Evolutionary conservation across 257 asterid species (phyloP).

Genomic region (Oldenlandia corymbosa): DNA sequence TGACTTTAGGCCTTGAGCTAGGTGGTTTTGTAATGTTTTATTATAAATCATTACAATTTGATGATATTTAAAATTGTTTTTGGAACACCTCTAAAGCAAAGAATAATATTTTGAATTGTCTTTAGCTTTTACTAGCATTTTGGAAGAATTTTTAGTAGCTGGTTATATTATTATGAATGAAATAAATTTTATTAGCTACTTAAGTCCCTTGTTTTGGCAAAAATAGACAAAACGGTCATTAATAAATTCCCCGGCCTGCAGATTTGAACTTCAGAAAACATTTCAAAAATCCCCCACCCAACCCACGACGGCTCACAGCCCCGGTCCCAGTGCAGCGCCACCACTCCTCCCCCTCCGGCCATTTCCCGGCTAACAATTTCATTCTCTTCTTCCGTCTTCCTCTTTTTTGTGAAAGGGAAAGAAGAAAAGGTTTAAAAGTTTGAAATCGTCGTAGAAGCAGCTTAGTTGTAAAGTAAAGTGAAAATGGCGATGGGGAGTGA

Average conservation of each 20-base stretch:
- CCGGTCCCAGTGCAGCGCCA: background rate
- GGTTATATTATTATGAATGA: too few species aligned
- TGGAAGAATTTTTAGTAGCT: too few species aligned
- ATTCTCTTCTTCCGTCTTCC: background rate
- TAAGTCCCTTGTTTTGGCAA: too few species aligned
- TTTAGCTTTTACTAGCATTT: too few species aligned
- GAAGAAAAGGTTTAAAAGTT: too few species aligned
- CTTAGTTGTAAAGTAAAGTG: background rate
- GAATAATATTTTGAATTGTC: too few species aligned
- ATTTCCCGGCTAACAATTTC: background rate
- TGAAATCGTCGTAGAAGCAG: background rate
- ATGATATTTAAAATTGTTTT: too few species aligned
- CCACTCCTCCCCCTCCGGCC: background rate
- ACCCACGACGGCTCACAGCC: background rate
- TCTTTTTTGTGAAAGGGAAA: background rate
- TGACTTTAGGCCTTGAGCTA: too few species aligned
- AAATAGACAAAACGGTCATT: background rate
- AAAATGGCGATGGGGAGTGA: conserved; percentile 69
- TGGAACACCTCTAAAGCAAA: too few species aligned
- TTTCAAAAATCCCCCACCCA: background rate
- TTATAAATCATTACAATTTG: too few species aligned
- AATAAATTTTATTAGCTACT: too few species aligned
- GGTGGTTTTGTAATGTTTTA: too few species aligned
- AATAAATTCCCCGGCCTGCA: background rate
- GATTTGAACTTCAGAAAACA: background rate